phyloP scores from a whole-genome alignment of 129 eudicot genomes.

The Flaveria trinervia region DNA sequence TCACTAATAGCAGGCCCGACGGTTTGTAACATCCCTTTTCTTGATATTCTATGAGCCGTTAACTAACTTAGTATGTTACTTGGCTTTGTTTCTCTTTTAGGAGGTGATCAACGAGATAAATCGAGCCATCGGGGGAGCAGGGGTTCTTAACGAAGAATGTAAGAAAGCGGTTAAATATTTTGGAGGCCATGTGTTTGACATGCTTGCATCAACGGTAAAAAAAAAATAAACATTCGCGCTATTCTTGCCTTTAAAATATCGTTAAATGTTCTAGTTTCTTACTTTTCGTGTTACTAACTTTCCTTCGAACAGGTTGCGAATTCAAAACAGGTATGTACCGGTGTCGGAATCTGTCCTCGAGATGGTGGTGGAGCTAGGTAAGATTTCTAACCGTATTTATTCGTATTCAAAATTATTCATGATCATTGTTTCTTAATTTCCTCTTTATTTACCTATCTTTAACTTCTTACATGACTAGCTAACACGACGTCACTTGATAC shows the following conservation, averaged over 20 bases:
- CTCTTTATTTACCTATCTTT: too few species aligned
- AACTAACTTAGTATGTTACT: not conserved
- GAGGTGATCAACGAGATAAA: constrained; percentile 60
- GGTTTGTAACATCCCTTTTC: constrained; percentile 35
- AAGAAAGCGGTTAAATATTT: constrained; percentile 48
- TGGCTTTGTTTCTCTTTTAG: constrained; percentile 29
- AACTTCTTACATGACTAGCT: too few species aligned
- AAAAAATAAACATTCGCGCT: not conserved
- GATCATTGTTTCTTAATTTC: not conserved
- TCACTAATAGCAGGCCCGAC: constrained; percentile 83
- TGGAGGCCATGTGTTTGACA: constrained; percentile 53
- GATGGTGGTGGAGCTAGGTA: not conserved
- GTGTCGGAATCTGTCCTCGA: constrained; percentile 29
- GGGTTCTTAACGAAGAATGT: constrained; percentile 58
- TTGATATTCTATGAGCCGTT: constrained; percentile 1
- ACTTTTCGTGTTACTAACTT: not conserved
- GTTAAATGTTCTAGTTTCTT: not conserved
- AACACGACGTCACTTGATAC: too few species aligned
- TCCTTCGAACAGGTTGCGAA: constrained; percentile 37
- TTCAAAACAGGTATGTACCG: constrained; percentile 65
- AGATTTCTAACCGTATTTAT: not conserved
- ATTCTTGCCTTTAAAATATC: not conserved
- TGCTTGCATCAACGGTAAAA: constrained; percentile 46
- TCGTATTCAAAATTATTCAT: not conserved
- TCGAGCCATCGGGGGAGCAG: constrained; percentile 68